Percentiles rank a stretch among this genome's conserved stretches.
These are phyloP conservation scores for Groenewaldozyma tartarivorans DNA, from an alignment of 805 yeast genomes.

Conservation along the genomic window DNA sequence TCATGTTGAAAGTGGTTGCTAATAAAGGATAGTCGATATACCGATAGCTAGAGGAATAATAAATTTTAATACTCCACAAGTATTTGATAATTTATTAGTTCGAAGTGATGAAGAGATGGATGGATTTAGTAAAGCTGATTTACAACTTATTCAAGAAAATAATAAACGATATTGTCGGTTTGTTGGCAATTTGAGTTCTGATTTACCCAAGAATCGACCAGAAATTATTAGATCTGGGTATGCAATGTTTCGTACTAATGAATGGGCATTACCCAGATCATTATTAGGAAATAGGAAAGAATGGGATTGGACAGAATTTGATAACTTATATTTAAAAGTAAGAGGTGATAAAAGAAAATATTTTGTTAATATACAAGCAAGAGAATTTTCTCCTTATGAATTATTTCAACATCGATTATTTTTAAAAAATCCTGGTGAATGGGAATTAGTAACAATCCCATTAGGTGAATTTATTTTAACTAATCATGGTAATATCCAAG, in stretches of 20 bases:
- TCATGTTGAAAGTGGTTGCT: too few species aligned
- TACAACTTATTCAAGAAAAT: conserved; percentile 23
- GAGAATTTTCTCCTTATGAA: conserved; percentile 68
- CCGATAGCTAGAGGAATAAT: conserved; percentile 36
- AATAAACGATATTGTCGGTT: conserved; percentile 43
- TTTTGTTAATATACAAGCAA: conserved; percentile 72
- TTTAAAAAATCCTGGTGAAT: conserved; percentile 57
- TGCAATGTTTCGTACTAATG: conserved; percentile 77
- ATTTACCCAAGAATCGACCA: conserved; percentile 56
- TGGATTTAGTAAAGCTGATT: conserved; percentile 61
- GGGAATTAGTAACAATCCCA: conserved; percentile 80
- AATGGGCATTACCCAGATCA: conserved; percentile 18
- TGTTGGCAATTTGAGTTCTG: conserved; percentile 60
- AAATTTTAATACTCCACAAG: conserved; percentile 43
- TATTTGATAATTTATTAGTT: conserved; percentile 41
- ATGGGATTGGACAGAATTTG: conserved; percentile 65
- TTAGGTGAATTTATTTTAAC: conserved; percentile 73
- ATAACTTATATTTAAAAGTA: conserved; percentile 59
- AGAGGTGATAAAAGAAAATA: conserved; percentile 66
- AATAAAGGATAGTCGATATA: conserved; percentile 1
- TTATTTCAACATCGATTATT: conserved; percentile 75
- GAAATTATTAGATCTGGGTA: conserved; percentile 57
- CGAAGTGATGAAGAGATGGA: conserved; percentile 71
- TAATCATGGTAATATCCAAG: conserved; percentile 65
- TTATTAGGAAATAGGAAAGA: conserved; percentile 34